phyloP scores from a whole-genome alignment of 2,329 filamentous ascomycete species.

The Penicillium brasilianum region DNA sequence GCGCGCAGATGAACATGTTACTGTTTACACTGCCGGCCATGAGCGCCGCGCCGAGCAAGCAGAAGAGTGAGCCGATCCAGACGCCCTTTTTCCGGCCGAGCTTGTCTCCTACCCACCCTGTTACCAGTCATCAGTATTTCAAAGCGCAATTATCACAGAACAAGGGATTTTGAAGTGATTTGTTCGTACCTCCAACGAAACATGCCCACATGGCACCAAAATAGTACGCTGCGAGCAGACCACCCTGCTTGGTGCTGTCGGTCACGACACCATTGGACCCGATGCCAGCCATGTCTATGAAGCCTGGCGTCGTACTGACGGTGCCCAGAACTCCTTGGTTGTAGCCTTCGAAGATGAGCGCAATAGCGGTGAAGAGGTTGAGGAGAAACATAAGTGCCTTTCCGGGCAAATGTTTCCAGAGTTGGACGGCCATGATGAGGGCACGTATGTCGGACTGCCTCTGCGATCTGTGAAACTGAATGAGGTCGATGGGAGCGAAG shows the following conservation, averaged over 20 bases:
- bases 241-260: slow-evolving; percentile 37
- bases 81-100: slow-evolving; percentile 34
- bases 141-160: not conserved
- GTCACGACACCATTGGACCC: slow-evolving; percentile 31
- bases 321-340: slow-evolving; percentile 39
- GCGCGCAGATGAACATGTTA: slow-evolving; percentile 38
- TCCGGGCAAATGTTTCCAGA: slow-evolving; percentile 35
- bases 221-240: slow-evolving; percentile 38
- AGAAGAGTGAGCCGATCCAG: slow-evolving; percentile 32
- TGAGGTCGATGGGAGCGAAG: not conserved
- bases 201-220: slow-evolving; percentile 36
- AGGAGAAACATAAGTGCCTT: slow-evolving; percentile 32
- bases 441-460: not conserved
- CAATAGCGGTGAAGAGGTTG: slow-evolving; percentile 35
- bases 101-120: slow-evolving; percentile 35
- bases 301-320: slow-evolving; percentile 35
- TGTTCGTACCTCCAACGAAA: slow-evolving; percentile 28
- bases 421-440: slow-evolving; percentile 30
- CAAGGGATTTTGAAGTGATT: not conserved
- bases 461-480: slow-evolving; percentile 2
- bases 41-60: slow-evolving; percentile 35
- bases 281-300: slow-evolving; percentile 36
- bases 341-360: slow-evolving; percentile 38
- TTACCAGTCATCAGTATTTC: slow-evolving; percentile 7
- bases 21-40: slow-evolving; percentile 23